Evolutionary conservation across 257 asterid species (phyloP).

Genomic region (Petunia axillaris): DNA sequence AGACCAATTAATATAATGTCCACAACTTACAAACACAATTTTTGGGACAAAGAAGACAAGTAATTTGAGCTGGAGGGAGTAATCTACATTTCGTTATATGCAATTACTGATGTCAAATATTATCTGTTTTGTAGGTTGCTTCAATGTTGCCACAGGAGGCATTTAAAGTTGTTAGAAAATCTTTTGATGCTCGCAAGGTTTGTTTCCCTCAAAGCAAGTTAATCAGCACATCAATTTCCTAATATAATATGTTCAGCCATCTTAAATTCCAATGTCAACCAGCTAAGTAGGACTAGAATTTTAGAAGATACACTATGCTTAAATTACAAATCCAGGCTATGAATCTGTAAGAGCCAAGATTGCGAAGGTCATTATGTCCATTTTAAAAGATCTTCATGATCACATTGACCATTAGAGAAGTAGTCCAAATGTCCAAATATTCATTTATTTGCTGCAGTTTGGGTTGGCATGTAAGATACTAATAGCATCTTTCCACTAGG

Average conservation of each 20-base stretch:
- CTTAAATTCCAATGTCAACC: not conserved
- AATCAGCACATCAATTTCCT: not conserved
- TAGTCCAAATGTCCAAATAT: not conserved
- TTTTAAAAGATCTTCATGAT: conserved; percentile 1
- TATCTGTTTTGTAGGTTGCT: conserved; percentile 64
- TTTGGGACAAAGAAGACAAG: not conserved
- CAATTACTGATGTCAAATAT: conserved; percentile 9
- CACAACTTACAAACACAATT: not conserved
- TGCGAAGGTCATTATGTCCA: not conserved
- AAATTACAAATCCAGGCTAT: not conserved
- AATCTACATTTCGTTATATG: not conserved
- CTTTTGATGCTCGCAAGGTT: conserved; percentile 99
- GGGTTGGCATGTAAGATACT: not conserved
- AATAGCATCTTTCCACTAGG: not conserved
- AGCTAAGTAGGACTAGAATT: not conserved
- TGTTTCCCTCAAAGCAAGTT: conserved; percentile 23
- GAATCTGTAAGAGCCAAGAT: not conserved
- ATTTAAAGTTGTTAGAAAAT: conserved; percentile 79
- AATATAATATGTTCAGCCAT: not conserved
- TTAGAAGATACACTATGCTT: not conserved
- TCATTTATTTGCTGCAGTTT: conserved; percentile 7
- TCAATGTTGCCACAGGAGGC: conserved; percentile 95
- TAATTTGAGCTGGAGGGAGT: not conserved
- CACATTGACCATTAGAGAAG: conserved; percentile 12
- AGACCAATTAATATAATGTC: not conserved